A percentile compares a stretch with the other conserved stretches of the same genome.
Conservation (phyloP, 768 basidiomycete species). For the Russula foetens region DNA sequence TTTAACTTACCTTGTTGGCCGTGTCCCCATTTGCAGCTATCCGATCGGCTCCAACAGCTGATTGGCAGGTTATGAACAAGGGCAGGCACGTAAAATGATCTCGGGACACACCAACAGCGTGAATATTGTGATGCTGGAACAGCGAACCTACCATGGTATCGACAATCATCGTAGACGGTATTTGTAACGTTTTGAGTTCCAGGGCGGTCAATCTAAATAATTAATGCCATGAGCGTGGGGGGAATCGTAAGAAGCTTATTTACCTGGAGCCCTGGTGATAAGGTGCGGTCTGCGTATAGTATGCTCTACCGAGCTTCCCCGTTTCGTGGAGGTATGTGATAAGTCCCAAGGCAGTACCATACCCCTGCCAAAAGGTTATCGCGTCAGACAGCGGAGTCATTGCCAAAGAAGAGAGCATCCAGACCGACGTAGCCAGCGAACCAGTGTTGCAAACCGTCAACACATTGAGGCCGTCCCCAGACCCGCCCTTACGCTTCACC, state of each 20-base stretch:
- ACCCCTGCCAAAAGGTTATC: constrained; percentile 52
- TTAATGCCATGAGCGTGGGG: neutral
- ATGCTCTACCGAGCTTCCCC: constrained; percentile 69
- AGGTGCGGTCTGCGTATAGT: constrained; percentile 90
- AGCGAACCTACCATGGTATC: constrained; percentile 97
- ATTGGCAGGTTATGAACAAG: neutral
- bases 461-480: constrained; percentile 55
- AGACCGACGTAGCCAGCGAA: constrained; percentile 85
- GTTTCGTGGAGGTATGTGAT: constrained; percentile 85
- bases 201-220: constrained; percentile 70
- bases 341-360: constrained; percentile 90
- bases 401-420: constrained; percentile 22
- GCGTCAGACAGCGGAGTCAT: neutral
- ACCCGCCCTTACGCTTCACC: constrained; percentile 33
- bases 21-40: constrained; percentile 93
- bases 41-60: constrained; percentile 82
- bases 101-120: constrained; percentile 58
- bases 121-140: constrained; percentile 79
- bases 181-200: constrained; percentile 76
- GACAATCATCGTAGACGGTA: constrained; percentile 90
- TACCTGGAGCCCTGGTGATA: constrained; percentile 87
- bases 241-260: neutral
- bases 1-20: constrained; percentile 73
- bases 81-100: neutral
- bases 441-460: constrained; percentile 98